Evolutionary conservation across 805 yeast species (phyloP).

Genomic region (Kurtzmaniella cleridarum): DNA sequence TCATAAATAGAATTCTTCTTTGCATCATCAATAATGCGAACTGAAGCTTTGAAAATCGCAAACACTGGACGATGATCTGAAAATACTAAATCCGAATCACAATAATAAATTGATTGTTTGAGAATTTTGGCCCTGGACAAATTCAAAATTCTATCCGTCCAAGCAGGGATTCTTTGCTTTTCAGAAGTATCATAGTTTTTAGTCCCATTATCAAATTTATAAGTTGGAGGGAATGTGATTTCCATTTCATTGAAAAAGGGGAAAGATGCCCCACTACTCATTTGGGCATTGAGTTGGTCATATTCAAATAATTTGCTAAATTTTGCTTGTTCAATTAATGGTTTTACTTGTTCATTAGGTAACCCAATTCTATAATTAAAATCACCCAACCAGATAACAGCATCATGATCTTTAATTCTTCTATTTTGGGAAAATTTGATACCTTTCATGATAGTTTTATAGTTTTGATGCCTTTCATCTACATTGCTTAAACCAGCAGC

Average conservation of each 20-base stretch:
- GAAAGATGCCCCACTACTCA: conserved; percentile 68
- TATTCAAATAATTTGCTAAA: conserved; percentile 50
- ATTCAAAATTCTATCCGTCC: conserved; percentile 89
- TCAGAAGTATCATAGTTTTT: conserved; percentile 81
- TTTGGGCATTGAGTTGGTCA: conserved; percentile 79
- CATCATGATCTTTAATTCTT: conserved; percentile 65
- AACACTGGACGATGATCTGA: conserved; percentile 92
- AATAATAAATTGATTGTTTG: conserved; percentile 54
- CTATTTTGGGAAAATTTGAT: conserved; percentile 54
- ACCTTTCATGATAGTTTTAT: conserved; percentile 69
- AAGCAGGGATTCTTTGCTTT: conserved; percentile 89
- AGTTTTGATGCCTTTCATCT: conserved; percentile 82
- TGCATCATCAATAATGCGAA: conserved; percentile 61
- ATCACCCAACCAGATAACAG: conserved; percentile 88
- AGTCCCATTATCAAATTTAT: conserved; percentile 88
- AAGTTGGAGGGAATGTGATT: conserved; percentile 83
- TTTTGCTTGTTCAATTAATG: conserved; percentile 40
- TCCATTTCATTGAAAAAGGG: conserved; percentile 79
- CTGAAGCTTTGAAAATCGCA: conserved; percentile 60
- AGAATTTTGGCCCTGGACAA: conserved; percentile 51
- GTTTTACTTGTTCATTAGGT: conserved; percentile 65
- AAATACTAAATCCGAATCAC: conserved; percentile 51
- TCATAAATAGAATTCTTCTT: conserved; percentile 50
- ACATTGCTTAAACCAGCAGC: conserved; percentile 87
- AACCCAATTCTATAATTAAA: conserved; percentile 79